These are phyloP conservation scores for Beauveria brongniartii DNA, from an alignment of 2,329 filamentous ascomycete species.

Conservation along the genomic window DNA sequence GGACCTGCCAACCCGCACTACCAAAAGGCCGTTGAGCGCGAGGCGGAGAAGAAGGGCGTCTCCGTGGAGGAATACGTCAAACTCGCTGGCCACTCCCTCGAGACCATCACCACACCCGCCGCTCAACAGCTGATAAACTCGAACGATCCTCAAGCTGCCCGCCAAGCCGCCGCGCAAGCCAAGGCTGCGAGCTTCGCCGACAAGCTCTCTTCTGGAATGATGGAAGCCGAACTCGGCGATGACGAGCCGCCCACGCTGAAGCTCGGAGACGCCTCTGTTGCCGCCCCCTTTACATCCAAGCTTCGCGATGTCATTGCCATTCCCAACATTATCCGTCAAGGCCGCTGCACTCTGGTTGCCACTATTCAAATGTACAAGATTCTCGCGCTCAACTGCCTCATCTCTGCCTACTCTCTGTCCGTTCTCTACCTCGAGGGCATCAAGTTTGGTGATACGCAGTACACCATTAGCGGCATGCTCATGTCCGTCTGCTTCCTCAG, in stretches of 20 bases:
- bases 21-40: constrained; percentile 80
- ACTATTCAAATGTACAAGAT: constrained; percentile 99
- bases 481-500: constrained; percentile 99
- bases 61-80: constrained; percentile 50
- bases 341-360: constrained; percentile 91
- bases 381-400: constrained; percentile 91
- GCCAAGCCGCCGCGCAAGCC: constrained; percentile 54
- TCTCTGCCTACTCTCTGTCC: constrained; percentile 93
- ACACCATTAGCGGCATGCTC: constrained; percentile 97
- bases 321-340: constrained; percentile 96
- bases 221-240: constrained; percentile 82
- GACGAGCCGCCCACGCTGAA: constrained; percentile 93
- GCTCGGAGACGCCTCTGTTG: constrained; percentile 92
- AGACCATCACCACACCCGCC: constrained; percentile 59
- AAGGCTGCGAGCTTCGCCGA: constrained; percentile 76
- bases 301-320: constrained; percentile 94
- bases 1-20: constrained; percentile 91
- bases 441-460: constrained; percentile 97
- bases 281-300: constrained; percentile 95
- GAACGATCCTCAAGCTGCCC: constrained; percentile 17
- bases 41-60: constrained; percentile 71
- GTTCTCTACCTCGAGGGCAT: constrained; percentile 96
- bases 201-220: constrained; percentile 76
- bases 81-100: constrained; percentile 43
- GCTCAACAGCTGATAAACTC: constrained; percentile 49